phyloP scores from a whole-genome alignment of 2,329 filamentous ascomycete species.

The Aspergillus aculeatus region DNA sequence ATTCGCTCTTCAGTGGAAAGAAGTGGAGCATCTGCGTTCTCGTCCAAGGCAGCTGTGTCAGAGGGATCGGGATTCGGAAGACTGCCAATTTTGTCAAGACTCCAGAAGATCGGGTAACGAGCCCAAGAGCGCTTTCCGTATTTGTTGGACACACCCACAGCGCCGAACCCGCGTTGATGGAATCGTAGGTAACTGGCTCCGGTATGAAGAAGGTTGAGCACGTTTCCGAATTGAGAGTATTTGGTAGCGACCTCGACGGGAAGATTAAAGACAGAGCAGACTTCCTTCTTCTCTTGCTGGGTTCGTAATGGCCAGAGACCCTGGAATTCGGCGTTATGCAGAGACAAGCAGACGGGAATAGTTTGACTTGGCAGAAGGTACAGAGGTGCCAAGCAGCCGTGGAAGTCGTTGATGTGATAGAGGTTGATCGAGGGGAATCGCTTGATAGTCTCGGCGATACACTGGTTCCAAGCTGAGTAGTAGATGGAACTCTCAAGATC shows the following conservation, averaged over 20 bases:
- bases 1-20: constrained; percentile 47
- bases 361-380: constrained; percentile 60
- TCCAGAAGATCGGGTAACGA: constrained; percentile 68
- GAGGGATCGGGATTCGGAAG: constrained; percentile 65
- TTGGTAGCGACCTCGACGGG: constrained; percentile 54
- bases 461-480: constrained; percentile 69
- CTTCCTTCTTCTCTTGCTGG: constrained; percentile 58
- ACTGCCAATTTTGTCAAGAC: constrained; percentile 59
- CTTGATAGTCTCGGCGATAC: constrained; percentile 61
- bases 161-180: constrained; percentile 65
- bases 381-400: constrained; percentile 61
- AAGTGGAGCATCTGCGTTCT: constrained; percentile 57
- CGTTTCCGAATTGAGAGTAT: constrained; percentile 66
- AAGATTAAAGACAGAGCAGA: constrained; percentile 64
- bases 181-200: constrained; percentile 63
- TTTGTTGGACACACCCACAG: constrained; percentile 66
- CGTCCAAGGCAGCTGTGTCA: constrained; percentile 35
- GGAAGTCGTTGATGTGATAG: constrained; percentile 66
- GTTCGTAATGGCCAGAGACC: constrained; percentile 66
- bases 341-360: constrained; percentile 60
- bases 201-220: constrained; percentile 66
- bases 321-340: constrained; percentile 69
- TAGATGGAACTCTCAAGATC: constrained; percentile 65
- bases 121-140: constrained; percentile 65
- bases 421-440: constrained; percentile 59